Evolutionary conservation across 495 filamentous ascomycete genomes (phyloP), one percentile per base, ranked within the genome.

Genomic region (Annulohypoxylon nitens): DNA sequence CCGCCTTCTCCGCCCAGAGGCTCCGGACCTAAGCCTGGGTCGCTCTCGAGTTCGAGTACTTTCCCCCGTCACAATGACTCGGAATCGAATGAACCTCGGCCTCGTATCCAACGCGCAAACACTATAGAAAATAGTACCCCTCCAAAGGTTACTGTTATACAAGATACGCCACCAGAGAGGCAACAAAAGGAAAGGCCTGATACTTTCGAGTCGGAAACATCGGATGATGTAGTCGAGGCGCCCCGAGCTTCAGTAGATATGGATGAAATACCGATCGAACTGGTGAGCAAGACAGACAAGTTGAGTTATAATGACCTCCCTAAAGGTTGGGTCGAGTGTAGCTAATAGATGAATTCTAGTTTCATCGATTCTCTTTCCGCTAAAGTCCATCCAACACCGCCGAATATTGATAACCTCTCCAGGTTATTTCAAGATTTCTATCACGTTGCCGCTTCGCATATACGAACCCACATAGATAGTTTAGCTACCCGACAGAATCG

Each of bases 371-470:
- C 93, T 5, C 82, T 99, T 30, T 92, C 89, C 59, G 94, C 93
- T 65, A 97, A 93, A 83, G 90, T 97, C 25, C 92, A 97, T 80
- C 88, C 92, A 14, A 90, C 89, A 11, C 96, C 97, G 9, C 90
- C 95, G 1, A 91, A 91, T 47, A 91, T 95, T 73, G 93, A 97
- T 20, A 92, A 88, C 71, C 89, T 98, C 23, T 91, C 95, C 4
- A 85, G 84, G n/a, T 83, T 97, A 20, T 98, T 97, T 78, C 97
- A 99, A 81, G 93, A 97, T 39, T 99, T 98, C 76, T 99, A 99
- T 79, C 83, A 85, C 36, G 90, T 90, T 50, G 93, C 97, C 12
- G 90, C 93, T 41, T 86, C 90, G 7, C 92, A 96, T 77, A 95
- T 98, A 47, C 86, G 88, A 16, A 97, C 93, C 0, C 95, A 99